Base-by-base conservation (phyloP, 78 protist species). In the Speleostelium caveatum region DNA sequence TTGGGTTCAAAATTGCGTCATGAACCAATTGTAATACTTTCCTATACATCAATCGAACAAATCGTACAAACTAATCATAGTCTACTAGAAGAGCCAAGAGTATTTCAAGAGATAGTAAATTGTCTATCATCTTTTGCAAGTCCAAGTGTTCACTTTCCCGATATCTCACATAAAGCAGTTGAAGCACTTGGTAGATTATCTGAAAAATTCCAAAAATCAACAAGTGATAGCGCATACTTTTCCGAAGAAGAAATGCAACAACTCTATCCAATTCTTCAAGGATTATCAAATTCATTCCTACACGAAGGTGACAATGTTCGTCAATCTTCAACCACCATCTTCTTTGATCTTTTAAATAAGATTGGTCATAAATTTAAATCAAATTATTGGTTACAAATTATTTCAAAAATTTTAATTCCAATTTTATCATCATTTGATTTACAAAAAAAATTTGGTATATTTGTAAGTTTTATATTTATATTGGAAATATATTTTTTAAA, bases 91-190 rank as follows among this genome's bases (percentile, higher is more conserved):
- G 80, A 65, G 1, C 10, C 53, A 14, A 85, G 66, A 3, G 95
- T 95, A 33, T 96, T 97, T 56, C 41, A 67, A 22, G 97, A 98
- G 33, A 55, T 66, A 38, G 86, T 98, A 58, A 19, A 74, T 7
- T 80, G 77, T 68, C 21, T 69, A 19, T 19, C 60, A 26, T 55
- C 72, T 10, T 80, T 80, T 24, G 33, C 77, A 30, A 26, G n/a
- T 14, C 78, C 75, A 65, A 24, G 24, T 1, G 89, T 80, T 21
- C 71, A 35, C 56, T 80, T 24, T 58, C 17, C 49, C 14, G 69
- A 80, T 4, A 67, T 66, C 24, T 66, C 73, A 22, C 21, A 61
- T 30, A 28, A 38, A 28, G 30, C 89, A 26, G n/a, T 80, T 14
- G 33, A 67, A 24, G 26, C 28, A 33, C 39, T 80, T 24, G 59